These are phyloP conservation scores for Peribolospora kevripleyi DNA, from an alignment of 768 basidiomycete genomes.

Conservation along the genomic window DNA sequence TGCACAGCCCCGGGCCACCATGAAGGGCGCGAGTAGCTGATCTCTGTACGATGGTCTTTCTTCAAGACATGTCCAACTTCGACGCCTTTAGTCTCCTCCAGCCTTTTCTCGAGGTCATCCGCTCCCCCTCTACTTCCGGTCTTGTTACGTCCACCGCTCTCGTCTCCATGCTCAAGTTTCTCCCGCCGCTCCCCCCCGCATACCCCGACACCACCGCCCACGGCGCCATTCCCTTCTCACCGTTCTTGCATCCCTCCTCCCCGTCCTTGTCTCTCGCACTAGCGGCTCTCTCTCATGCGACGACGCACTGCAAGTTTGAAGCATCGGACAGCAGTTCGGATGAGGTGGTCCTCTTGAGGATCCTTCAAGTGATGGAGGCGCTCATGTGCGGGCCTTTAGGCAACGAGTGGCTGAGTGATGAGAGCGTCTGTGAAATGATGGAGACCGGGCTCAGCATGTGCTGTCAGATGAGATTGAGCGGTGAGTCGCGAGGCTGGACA, in stretches of 20 bases:
- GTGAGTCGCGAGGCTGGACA: slow-evolving; percentile 27
- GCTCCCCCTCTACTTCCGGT: slow-evolving; percentile 81
- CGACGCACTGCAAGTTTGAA: slow-evolving; percentile 94
- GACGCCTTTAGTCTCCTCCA: slow-evolving; percentile 29
- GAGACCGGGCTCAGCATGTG: slow-evolving; percentile 93
- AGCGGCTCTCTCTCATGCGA: slow-evolving; percentile 58
- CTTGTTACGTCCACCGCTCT: slow-evolving; percentile 92
- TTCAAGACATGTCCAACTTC: slow-evolving; percentile 13
- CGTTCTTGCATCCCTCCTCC: too few species aligned
- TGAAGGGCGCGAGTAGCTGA: slow-evolving; percentile 15
- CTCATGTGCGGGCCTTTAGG: slow-evolving; percentile 31
- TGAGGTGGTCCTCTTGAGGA: slow-evolving; percentile 78
- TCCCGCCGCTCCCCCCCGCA: slow-evolving; percentile 40
- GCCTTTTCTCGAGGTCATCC: slow-evolving; percentile 80
- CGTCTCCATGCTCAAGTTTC: slow-evolving; percentile 65
- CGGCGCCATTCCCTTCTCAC: too few species aligned
- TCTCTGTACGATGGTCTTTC: slow-evolving; percentile 23
- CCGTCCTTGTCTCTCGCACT: slow-evolving; percentile 26
- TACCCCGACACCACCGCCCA: slow-evolving; percentile 21
- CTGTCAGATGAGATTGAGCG: slow-evolving; percentile 87
- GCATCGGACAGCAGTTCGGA: slow-evolving; percentile 92
- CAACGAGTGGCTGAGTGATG: slow-evolving; percentile 45
- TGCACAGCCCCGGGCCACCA: background rate
- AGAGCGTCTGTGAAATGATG: slow-evolving; percentile 92
- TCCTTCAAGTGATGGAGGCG: slow-evolving; percentile 68